Evolutionary conservation across 1,139 yeast genomes (phyloP).

Genomic region (Blastobotrys serpentis): DNA sequence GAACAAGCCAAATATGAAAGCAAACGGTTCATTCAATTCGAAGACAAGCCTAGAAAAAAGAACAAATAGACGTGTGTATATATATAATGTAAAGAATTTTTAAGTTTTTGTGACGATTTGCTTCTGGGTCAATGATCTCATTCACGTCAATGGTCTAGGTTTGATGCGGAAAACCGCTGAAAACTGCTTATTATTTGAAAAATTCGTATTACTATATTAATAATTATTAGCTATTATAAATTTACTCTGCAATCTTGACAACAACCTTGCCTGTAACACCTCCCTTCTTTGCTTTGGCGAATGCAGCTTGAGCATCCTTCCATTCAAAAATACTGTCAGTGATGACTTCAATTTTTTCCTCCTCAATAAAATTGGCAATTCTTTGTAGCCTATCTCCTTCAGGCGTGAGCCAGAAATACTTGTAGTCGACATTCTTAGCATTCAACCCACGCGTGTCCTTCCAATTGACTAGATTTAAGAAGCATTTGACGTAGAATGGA

Average conservation of each 20-base stretch:
- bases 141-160: no score
- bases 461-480: constrained; percentile 5
- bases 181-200: no score
- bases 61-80: constrained; percentile 17
- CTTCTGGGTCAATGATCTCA: background rate
- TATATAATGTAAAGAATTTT: background rate
- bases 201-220: no score
- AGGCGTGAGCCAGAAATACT: constrained; percentile 11
- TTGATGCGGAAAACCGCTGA: no score
- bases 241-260: background rate
- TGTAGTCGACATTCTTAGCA: constrained; percentile 9
- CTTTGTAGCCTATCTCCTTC: background rate
- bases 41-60: constrained; percentile 19
- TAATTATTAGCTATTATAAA: no score
- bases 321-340: constrained; percentile 15
- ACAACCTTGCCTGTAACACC: constrained; percentile 15
- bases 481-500: background rate
- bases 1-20: constrained; percentile 26
- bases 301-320: constrained; percentile 15
- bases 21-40: constrained; percentile 23
- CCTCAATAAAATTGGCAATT: constrained; percentile 14
- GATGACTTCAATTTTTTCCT: constrained; percentile 15
- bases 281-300: constrained; percentile 9
- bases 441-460: constrained; percentile 7
- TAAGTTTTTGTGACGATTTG: no score